A percentile compares a stretch with the other conserved stretches of the same genome.
phyloP scores from a whole-genome alignment of 2,329 filamentous ascomycete genomes.

The Proliferodiscus dingleyae region DNA sequence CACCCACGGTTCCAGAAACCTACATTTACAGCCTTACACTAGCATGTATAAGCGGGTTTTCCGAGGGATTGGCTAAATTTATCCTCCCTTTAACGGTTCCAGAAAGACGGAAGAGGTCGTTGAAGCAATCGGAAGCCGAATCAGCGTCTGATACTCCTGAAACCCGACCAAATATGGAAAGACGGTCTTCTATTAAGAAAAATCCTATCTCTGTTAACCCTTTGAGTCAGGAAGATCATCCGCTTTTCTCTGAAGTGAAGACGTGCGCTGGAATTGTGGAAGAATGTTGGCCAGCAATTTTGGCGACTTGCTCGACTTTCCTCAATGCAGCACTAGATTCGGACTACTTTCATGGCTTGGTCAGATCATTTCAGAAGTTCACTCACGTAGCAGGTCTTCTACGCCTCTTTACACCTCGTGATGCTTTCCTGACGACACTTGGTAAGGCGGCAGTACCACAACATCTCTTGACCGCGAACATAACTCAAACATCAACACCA shows the following conservation, averaged over 20 bases:
- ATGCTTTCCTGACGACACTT: constrained; percentile 90
- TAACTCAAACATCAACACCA: constrained; percentile 44
- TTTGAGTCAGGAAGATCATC: constrained; percentile 67
- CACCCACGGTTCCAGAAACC: constrained; percentile 79
- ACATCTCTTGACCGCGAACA: constrained; percentile 61
- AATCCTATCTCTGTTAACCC: constrained; percentile 82
- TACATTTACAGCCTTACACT: constrained; percentile 89
- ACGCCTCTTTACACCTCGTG: constrained; percentile 76
- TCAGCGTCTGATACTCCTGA: constrained; percentile 18
- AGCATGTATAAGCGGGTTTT: constrained; percentile 83
- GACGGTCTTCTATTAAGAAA: constrained; percentile 65
- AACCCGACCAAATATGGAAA: constrained; percentile 39
- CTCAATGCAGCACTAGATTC: constrained; percentile 86
- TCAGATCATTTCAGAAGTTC: constrained; percentile 90
- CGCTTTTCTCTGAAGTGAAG: constrained; percentile 65
- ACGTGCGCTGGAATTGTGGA: constrained; percentile 80
- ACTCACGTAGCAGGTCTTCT: constrained; percentile 90
- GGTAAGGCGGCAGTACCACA: constrained; percentile 90
- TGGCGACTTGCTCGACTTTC: constrained; percentile 94
- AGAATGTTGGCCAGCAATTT: constrained; percentile 89
- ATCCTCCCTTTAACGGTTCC: constrained; percentile 87
- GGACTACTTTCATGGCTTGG: constrained; percentile 88
- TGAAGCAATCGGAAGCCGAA: constrained; percentile 22
- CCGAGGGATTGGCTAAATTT: constrained; percentile 89
- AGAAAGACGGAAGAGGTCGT: constrained; percentile 53